Percentiles rank a stretch among this genome's conserved stretches.
Evolutionary conservation across 75 land plant genomes (phyloP).

Genomic region (Cupressus sempervirens): DNA sequence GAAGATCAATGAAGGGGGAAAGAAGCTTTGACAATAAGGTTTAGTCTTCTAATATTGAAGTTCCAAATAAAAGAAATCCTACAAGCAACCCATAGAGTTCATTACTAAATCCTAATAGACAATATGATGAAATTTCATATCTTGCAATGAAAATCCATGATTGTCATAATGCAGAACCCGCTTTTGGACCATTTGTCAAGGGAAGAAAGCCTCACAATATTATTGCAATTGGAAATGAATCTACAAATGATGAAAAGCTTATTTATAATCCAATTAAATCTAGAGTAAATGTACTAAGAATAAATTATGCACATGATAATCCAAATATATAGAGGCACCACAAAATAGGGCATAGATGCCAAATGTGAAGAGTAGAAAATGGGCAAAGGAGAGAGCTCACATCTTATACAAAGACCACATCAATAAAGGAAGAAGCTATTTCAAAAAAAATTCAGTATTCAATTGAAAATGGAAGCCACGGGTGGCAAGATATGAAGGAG

Average conservation of each 20-base stretch:
- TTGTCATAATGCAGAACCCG: slow-evolving; percentile 18
- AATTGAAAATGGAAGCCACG: no score
- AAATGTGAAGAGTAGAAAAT: no score
- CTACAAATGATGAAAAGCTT: slow-evolving; percentile 27
- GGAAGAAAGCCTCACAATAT: slow-evolving; percentile 30
- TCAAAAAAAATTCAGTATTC: no score
- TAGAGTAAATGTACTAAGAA: slow-evolving; percentile 43
- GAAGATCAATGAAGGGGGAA: neutral
- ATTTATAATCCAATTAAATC: slow-evolving; percentile 32
- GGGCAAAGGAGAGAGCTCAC: no score
- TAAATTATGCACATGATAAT: slow-evolving; percentile 64
- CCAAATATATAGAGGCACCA: slow-evolving; percentile 40
- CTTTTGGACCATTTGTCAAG: slow-evolving; percentile 30
- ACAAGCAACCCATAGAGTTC: neutral
- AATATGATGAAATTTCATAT: slow-evolving; percentile 1
- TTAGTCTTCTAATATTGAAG: neutral
- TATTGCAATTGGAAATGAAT: slow-evolving; percentile 53
- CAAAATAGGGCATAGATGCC: no score
- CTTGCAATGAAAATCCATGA: slow-evolving; percentile 25
- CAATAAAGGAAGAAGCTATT: no score
- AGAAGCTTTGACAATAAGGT: neutral
- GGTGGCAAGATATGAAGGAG: no score
- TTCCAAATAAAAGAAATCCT: neutral
- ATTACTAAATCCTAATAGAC: neutral
- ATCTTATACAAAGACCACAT: no score